phyloP scores from a whole-genome alignment of 306 rosid species.

The Aeschynomene evenia region DNA sequence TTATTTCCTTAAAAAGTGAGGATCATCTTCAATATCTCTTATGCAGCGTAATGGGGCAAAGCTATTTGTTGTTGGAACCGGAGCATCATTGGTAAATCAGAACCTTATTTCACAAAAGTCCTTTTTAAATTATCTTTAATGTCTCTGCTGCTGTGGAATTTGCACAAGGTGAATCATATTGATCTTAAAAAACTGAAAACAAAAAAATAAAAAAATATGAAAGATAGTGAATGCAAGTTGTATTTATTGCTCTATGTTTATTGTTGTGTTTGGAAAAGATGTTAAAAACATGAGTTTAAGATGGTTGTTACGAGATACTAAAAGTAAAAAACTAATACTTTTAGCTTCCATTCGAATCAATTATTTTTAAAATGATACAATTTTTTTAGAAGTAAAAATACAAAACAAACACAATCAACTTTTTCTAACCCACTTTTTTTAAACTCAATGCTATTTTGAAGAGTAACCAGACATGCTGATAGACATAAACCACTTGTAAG shows the following conservation, averaged over 20 bases:
- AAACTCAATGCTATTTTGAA: too few relatives aligned
- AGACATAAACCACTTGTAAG: too few relatives aligned
- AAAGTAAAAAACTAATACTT: too few relatives aligned
- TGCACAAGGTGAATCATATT: not conserved
- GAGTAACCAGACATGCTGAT: too few relatives aligned
- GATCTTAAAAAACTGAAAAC: constrained; percentile 2
- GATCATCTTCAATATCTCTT: constrained; percentile 42
- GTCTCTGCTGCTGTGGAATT: not conserved
- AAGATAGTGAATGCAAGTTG: not conserved
- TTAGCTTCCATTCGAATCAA: too few relatives aligned
- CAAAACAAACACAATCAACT: too few relatives aligned
- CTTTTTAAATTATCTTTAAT: not conserved
- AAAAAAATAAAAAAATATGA: not conserved
- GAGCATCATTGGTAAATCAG: constrained; percentile 55
- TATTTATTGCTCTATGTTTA: not conserved
- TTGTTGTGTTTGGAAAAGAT: too few relatives aligned
- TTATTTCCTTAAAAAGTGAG: constrained; percentile 22
- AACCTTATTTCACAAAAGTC: not conserved
- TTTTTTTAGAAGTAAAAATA: too few relatives aligned
- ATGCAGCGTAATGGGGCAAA: constrained; percentile 86
- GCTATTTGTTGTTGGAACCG: constrained; percentile 89
- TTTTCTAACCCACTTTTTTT: too few relatives aligned
- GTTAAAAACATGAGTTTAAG: too few relatives aligned
- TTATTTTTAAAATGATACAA: too few relatives aligned
- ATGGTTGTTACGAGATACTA: too few relatives aligned